These are phyloP conservation scores for Neofusicoccum sp. DNA, from an alignment of 2,329 filamentous ascomycete genomes.

Conservation along the genomic window DNA sequence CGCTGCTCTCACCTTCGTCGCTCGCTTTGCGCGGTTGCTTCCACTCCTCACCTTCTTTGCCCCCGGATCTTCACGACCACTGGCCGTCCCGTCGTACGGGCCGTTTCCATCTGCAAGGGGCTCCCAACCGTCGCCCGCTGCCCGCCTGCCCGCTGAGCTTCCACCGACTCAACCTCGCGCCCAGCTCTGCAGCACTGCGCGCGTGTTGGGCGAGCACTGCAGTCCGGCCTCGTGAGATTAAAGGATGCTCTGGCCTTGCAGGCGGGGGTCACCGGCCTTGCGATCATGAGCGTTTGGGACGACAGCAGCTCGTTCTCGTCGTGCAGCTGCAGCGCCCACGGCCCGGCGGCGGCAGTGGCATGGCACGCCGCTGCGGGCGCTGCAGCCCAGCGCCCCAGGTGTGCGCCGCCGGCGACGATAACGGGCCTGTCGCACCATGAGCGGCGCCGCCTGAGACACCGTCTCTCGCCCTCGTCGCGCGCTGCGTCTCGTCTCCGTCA, in stretches of 20 bases:
- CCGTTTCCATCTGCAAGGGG: slow-evolving; percentile 8
- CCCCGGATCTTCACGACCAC: background rate
- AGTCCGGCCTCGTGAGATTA: slow-evolving; percentile 1
- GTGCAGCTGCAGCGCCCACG: slow-evolving; percentile 7
- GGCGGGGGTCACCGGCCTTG: slow-evolving; percentile 7
- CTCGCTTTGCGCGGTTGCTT: background rate
- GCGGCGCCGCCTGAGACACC: slow-evolving; percentile 9
- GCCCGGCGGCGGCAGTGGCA: background rate
- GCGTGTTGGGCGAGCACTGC: background rate
- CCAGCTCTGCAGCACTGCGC: background rate
- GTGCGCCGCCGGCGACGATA: slow-evolving; percentile 1
- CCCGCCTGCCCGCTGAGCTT: background rate
- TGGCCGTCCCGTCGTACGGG: background rate
- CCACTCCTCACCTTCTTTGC: slow-evolving; percentile 1
- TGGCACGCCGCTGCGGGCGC: background rate
- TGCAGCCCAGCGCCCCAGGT: slow-evolving; percentile 11
- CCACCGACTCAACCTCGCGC: background rate
- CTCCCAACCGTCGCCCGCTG: background rate
- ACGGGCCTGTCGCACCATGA: slow-evolving; percentile 20
- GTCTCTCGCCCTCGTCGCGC: background rate
- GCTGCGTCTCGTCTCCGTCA: slow-evolving; percentile 8
- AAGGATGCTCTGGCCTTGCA: slow-evolving; percentile 10
- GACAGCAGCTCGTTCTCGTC: slow-evolving; percentile 20
- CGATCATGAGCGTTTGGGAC: slow-evolving; percentile 11
- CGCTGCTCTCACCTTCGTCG: slow-evolving; percentile 1